Base-by-base conservation (phyloP, 495 filamentous ascomycete species). In the Lasiosphaeria miniovina region DNA sequence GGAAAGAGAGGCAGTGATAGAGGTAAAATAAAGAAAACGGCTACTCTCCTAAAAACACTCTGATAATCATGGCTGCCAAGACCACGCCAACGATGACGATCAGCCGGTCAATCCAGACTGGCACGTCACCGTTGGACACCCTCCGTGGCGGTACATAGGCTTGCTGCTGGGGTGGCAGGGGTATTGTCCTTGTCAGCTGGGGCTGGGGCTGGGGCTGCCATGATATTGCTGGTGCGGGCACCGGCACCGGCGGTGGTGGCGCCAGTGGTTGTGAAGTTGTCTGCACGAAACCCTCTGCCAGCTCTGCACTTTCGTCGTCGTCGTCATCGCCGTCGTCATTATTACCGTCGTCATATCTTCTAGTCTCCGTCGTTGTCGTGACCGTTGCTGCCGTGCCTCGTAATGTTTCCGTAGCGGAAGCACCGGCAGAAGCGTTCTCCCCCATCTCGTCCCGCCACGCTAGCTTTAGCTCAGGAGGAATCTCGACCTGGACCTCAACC, bases 381-480 rank as follows among this genome's bases (percentile, higher is more conserved):
- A 24, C 24, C 24, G 24, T 24, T 24, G 24, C 24, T 24, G 24
- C 24, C 24, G 24, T 56, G 49, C 4, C 43, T 43, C 32, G 35
- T 33, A 49, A 49, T 33, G 15, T 35, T 5, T 60, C 62, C 4
- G 33, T 32, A 1, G 36, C 35, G 33, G 57, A 36, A 33, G 51
- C 32, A 34, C 33, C 54, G 32, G 51, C 55, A 14, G 35, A 53
- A 6, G 24, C 45, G 32, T 55, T 63, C 49, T 61, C 68, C 33
- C 77, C 74, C 63, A 81, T 74, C 68, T 82, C 79, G 64, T 83
- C 82, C 60, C 77, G 76, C 64, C 75, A 86, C 6, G 72, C 80
- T 73, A 88, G 72, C 69, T 82, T 84, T 66, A 88, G 64, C 60
- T 84, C 79, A 40, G 80, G 74, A 4, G 87, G 82, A 24, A 86